Percentiles rank a stretch among this genome's conserved stretches.
Evolutionary conservation across 768 basidiomycete genomes (phyloP).

Genomic region (Tulasnella sp.): DNA sequence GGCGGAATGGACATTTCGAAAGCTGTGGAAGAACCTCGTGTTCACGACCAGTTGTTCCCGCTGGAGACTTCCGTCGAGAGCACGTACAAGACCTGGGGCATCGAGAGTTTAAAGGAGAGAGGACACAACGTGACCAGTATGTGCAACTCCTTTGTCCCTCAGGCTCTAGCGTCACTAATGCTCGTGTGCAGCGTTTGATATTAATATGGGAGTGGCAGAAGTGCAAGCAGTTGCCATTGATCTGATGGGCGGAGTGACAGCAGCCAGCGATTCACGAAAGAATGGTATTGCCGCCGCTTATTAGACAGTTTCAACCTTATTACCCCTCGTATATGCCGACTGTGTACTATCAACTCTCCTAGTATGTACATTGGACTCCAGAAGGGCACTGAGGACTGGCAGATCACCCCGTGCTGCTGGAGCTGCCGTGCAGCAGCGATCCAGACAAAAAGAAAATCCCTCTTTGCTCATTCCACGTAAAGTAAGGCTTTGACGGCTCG

Average conservation of each 20-base stretch:
- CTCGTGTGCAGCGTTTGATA: slow-evolving; percentile 49
- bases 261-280: slow-evolving; percentile 88
- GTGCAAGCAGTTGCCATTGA: slow-evolving; percentile 61
- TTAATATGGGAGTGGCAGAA: slow-evolving; percentile 69
- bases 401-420: neutral
- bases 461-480: too few species aligned
- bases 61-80: slow-evolving; percentile 55
- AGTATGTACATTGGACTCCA: neutral
- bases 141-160: slow-evolving; percentile 27
- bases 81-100: slow-evolving; percentile 52
- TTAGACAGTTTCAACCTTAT: slow-evolving; percentile 35
- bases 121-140: slow-evolving; percentile 72
- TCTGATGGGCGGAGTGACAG: slow-evolving; percentile 54
- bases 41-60: slow-evolving; percentile 87
- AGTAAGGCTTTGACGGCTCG: too few species aligned
- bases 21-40: slow-evolving; percentile 77
- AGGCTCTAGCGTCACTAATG: neutral
- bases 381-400: neutral
- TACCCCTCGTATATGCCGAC: neutral
- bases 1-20: slow-evolving; percentile 75
- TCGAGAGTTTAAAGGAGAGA: slow-evolving; percentile 51
- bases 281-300: slow-evolving; percentile 90
- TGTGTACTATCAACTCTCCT: neutral
- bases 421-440: neutral
- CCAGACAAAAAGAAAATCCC: neutral